Evolutionary conservation across 2,329 filamentous ascomycete genomes (phyloP).

Genomic region (Fusarium miscanthi): DNA sequence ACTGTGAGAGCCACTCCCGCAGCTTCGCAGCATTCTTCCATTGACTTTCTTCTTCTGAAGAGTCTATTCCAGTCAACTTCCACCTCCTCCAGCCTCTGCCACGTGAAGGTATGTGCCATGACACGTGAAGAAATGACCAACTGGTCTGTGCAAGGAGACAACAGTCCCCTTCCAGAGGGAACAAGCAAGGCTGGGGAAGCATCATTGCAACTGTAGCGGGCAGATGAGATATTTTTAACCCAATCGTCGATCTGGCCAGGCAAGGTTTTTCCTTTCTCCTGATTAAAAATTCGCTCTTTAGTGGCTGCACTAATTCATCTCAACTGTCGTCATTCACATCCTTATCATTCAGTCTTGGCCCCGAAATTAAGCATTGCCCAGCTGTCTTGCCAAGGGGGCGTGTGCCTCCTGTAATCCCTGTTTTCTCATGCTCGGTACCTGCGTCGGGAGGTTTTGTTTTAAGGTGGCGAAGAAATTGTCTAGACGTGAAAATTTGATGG

Average conservation of each 20-base stretch:
- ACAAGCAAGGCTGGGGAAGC: neutral
- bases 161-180: neutral
- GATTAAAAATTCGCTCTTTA: conserved; percentile 8
- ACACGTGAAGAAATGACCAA: neutral
- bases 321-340: conserved; percentile 1
- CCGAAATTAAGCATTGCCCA: conserved; percentile 30
- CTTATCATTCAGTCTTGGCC: conserved; percentile 13
- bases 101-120: neutral
- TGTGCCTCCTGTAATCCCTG: neutral
- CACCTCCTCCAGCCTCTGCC: neutral
- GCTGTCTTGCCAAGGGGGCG: conserved; percentile 19
- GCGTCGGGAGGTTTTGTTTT: neutral
- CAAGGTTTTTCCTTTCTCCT: neutral
- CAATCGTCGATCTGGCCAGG: conserved; percentile 17
- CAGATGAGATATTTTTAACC: conserved; percentile 21
- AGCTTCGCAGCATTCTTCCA: neutral
- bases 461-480: neutral
- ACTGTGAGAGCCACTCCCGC: conserved; percentile 8
- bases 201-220: neutral
- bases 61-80: neutral
- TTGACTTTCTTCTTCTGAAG: neutral
- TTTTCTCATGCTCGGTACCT: conserved; percentile 13
- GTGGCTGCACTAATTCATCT: conserved; percentile 13
- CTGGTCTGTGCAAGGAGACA: neutral
- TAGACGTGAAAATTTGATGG: neutral